Conservation (phyloP, 768 basidiomycete genomes). For the Tylopilus cervinicoccineus region DNA sequence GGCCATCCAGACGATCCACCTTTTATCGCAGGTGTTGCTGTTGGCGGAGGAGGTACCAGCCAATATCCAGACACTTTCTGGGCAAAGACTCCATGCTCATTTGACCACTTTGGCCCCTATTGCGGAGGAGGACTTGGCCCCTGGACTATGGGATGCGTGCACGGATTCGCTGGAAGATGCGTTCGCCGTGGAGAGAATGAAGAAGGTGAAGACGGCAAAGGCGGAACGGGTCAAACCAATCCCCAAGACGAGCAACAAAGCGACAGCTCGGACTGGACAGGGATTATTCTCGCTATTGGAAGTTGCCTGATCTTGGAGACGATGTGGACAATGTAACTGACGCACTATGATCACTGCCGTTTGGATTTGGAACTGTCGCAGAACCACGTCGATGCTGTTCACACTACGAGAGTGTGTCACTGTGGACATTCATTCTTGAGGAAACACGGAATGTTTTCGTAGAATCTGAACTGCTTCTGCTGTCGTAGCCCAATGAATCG, state of each 20-base stretch:
- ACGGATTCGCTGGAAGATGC: conserved; percentile 43
- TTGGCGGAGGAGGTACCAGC: conserved; percentile 46
- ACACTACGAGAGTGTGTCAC: too few relatives aligned
- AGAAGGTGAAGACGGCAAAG: conserved; percentile 40
- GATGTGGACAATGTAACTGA: neutral
- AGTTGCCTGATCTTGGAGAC: conserved; percentile 25
- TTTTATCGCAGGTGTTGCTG: conserved; percentile 59
- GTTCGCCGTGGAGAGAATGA: conserved; percentile 45
- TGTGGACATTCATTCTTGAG: too few relatives aligned
- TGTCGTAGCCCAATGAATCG: too few relatives aligned
- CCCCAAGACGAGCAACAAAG: conserved; percentile 24
- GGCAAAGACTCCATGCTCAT: conserved; percentile 51
- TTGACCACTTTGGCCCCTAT: conserved; percentile 35
- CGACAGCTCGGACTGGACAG: conserved; percentile 5
- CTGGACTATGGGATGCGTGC: conserved; percentile 45
- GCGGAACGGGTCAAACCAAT: conserved; percentile 11
- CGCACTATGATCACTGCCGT: too few relatives aligned
- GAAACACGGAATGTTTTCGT: too few relatives aligned
- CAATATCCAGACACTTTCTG: conserved; percentile 52
- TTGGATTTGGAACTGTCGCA: too few relatives aligned
- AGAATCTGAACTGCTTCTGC: too few relatives aligned
- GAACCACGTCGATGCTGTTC: too few relatives aligned
- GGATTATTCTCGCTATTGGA: conserved; percentile 41
- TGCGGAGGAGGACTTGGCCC: conserved; percentile 23
- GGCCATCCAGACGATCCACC: conserved; percentile 56